A percentile compares a stretch with the other conserved stretches of the same genome.
These are phyloP conservation scores for Guyanaporus albipodus DNA, from an alignment of 768 basidiomycete genomes.

Conservation along the genomic window DNA sequence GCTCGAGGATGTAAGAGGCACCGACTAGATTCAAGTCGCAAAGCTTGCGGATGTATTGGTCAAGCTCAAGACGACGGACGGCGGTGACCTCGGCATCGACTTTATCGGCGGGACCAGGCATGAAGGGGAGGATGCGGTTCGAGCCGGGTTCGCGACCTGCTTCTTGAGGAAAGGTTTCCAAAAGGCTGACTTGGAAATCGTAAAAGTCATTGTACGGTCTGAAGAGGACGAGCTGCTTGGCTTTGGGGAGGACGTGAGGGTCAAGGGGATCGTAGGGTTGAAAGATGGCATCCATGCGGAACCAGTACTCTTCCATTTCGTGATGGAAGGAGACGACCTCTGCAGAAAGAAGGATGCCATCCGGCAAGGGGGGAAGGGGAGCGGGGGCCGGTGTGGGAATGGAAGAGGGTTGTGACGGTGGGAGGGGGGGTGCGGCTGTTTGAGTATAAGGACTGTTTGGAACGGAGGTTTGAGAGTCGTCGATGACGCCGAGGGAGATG, in stretches of 20 bases:
- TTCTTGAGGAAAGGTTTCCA: conserved; percentile 85
- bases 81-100: conserved; percentile 85
- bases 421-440: conserved; percentile 13
- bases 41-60: conserved; percentile 81
- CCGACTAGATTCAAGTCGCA: conserved; percentile 65
- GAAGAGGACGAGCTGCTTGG: conserved; percentile 83
- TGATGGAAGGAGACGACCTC: conserved; percentile 95
- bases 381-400: conserved; percentile 11
- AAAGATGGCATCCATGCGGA: conserved; percentile 86
- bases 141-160: conserved; percentile 72
- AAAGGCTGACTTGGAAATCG: conserved; percentile 88
- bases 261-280: conserved; percentile 72
- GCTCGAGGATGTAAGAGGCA: conserved; percentile 77
- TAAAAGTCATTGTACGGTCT: conserved; percentile 98
- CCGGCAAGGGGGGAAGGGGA: conserved; percentile 50
- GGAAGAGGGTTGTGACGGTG: neutral
- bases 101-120: conserved; percentile 89
- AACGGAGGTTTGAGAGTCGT: conserved; percentile 47
- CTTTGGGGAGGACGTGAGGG: conserved; percentile 52
- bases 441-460: conserved; percentile 40
- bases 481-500: conserved; percentile 91
- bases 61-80: conserved; percentile 74
- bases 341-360: conserved; percentile 82
- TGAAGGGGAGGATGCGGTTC: conserved; percentile 84
- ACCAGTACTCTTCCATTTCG: conserved; percentile 97